Evolutionary conservation across 306 rosid species (phyloP).

Genomic region (Fragaria nilgerrensis): DNA sequence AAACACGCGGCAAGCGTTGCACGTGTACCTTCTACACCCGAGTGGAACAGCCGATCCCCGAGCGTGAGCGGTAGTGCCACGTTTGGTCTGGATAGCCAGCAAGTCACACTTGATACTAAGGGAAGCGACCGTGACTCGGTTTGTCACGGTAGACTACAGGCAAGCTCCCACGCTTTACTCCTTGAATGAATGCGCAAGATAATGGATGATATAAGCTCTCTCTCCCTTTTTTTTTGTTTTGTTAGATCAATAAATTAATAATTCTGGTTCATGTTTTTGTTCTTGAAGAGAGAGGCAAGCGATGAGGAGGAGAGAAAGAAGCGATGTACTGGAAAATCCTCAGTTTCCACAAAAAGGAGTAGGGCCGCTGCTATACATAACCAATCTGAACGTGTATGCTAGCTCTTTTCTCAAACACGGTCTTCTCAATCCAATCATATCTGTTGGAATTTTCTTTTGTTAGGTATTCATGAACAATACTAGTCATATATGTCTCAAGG

Average conservation of each 20-base stretch:
- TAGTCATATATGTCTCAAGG: too few relatives aligned
- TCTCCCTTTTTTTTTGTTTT: neutral
- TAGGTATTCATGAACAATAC: neutral
- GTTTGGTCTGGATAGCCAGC: conserved; percentile 52
- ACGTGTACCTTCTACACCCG: conserved; percentile 25
- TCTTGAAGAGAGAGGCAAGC: conserved; percentile 42
- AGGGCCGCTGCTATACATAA: conserved; percentile 91
- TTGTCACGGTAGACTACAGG: conserved; percentile 75
- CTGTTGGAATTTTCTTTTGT: neutral
- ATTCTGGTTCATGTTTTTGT: neutral
- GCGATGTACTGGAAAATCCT: conserved; percentile 46
- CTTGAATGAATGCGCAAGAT: neutral
- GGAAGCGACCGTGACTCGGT: conserved; percentile 74
- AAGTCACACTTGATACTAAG: conserved; percentile 42
- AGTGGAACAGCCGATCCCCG: conserved; percentile 46
- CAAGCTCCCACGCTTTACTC: conserved; percentile 15
- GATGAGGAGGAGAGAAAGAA: conserved; percentile 47
- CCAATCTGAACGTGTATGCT: conserved; percentile 85
- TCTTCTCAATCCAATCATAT: conserved; percentile 4
- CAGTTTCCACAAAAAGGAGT: conserved; percentile 63
- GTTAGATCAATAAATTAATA: neutral
- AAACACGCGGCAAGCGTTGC: conserved; percentile 26
- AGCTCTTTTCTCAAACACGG: neutral
- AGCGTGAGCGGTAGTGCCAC: conserved; percentile 56
- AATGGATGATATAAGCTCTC: neutral